These are phyloP conservation scores for Delonix regia DNA, from an alignment of 306 rosid genomes.

Conservation along the genomic window DNA sequence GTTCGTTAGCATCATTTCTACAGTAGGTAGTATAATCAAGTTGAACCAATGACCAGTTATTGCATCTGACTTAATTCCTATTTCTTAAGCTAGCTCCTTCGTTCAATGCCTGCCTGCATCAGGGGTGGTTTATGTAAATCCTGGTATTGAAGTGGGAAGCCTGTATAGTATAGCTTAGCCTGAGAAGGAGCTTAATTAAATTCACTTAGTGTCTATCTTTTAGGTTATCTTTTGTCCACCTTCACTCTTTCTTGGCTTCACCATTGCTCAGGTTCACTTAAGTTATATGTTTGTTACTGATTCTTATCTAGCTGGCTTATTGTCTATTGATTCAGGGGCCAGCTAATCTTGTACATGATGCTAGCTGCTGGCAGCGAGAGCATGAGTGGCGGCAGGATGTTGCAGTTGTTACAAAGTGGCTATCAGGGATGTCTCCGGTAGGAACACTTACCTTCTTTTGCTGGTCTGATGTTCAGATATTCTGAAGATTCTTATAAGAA, in stretches of 20 bases:
- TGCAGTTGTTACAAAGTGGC: constrained; percentile 99
- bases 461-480: constrained; percentile 19
- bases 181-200: constrained; percentile 16
- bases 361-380: constrained; percentile 91
- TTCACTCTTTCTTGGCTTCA: constrained; percentile 4
- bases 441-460: constrained; percentile 33
- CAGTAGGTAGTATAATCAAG: not conserved
- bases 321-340: constrained; percentile 70
- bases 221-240: not conserved
- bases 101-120: not conserved
- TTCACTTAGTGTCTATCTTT: constrained; percentile 5
- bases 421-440: constrained; percentile 96
- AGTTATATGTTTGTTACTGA: constrained; percentile 11
- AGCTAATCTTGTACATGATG: constrained; percentile 83
- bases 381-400: constrained; percentile 99
- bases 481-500: constrained; percentile 23
- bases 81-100: not conserved
- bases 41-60: not conserved
- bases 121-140: not conserved
- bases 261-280: constrained; percentile 23
- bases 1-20: constrained; percentile 13
- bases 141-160: not conserved
- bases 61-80: not conserved
- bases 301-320: constrained; percentile 29
- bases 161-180: constrained; percentile 15